Evolutionary conservation across 1,284 basidiomycete species (phyloP).

Genomic region (Cryptococcus floricola): DNA sequence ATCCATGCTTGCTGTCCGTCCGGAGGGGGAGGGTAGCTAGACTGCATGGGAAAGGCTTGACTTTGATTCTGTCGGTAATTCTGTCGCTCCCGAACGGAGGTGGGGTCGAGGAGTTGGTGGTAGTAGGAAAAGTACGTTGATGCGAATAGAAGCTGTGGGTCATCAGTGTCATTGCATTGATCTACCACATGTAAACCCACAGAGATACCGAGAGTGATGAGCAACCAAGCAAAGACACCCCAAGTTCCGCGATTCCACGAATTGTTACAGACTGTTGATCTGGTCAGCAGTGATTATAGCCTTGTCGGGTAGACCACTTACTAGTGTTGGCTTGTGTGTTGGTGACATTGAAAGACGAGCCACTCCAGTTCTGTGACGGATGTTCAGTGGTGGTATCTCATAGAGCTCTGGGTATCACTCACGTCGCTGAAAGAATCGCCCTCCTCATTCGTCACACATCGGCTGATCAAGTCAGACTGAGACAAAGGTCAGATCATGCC

Average conservation of each 20-base stretch:
- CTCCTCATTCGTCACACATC: constrained; percentile 50
- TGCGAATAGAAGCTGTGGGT: constrained; percentile 57
- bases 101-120: constrained; percentile 65
- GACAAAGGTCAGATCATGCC: neutral
- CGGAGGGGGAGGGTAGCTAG: constrained; percentile 16
- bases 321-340: constrained; percentile 3
- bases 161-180: constrained; percentile 16
- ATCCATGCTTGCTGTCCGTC: constrained; percentile 33
- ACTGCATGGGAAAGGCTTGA: constrained; percentile 27
- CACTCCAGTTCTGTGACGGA: neutral
- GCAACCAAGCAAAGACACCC: constrained; percentile 59
- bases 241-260: constrained; percentile 61
- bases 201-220: constrained; percentile 52
- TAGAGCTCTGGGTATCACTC: constrained; percentile 1
- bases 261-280: constrained; percentile 52
- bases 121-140: constrained; percentile 63
- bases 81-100: constrained; percentile 44
- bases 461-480: constrained; percentile 55
- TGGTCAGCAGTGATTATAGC: neutral
- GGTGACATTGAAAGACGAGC: constrained; percentile 6
- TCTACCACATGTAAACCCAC: constrained; percentile 42
- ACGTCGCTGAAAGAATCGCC: constrained; percentile 41
- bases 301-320: constrained; percentile 36
- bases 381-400: neutral
- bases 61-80: constrained; percentile 6